Conservation (phyloP, 306 rosid species). For the Arachis hypogaea region DNA sequence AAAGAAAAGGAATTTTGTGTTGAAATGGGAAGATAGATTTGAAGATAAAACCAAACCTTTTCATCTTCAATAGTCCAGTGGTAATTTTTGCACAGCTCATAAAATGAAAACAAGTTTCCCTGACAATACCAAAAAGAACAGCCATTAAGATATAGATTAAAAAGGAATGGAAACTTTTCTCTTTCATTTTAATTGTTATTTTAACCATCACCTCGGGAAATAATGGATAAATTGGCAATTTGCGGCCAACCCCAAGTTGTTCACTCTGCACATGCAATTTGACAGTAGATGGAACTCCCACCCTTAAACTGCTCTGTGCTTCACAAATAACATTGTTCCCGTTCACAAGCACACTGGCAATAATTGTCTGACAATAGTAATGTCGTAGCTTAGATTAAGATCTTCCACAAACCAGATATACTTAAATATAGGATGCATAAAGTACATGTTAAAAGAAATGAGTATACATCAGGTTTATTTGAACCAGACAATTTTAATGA, state of each 20-base stretch:
- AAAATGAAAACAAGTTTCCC: conserved; percentile 86
- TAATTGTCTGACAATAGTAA: conserved; percentile 60
- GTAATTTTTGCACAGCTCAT: conserved; percentile 86
- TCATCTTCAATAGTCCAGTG: conserved; percentile 89
- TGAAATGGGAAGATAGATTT: conserved; percentile 27
- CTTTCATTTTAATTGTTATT: background rate
- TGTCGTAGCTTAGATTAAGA: conserved; percentile 37
- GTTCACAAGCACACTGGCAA: conserved; percentile 58
- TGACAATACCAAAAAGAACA: conserved; percentile 42
- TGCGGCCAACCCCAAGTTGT: conserved; percentile 76
- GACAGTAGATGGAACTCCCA: conserved; percentile 74
- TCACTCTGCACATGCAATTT: conserved; percentile 79
- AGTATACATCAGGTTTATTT: conserved; percentile 1
- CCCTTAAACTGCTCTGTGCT: conserved; percentile 65
- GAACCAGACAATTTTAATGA: conserved; percentile 14
- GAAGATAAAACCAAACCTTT: conserved; percentile 55
- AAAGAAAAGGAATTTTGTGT: background rate
- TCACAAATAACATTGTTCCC: conserved; percentile 65
- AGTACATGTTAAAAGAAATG: conserved; percentile 20
- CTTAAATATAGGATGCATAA: conserved; percentile 6
- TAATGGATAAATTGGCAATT: conserved; percentile 82
- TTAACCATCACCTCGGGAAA: conserved; percentile 71
- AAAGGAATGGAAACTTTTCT: conserved; percentile 14
- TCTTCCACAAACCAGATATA: conserved; percentile 20
- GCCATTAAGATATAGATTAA: conserved; percentile 37